Evolutionary conservation across 1,284 basidiomycete species (phyloP), one percentile per base, ranked within the genome.

Genomic region (Leccinum fallax): DNA sequence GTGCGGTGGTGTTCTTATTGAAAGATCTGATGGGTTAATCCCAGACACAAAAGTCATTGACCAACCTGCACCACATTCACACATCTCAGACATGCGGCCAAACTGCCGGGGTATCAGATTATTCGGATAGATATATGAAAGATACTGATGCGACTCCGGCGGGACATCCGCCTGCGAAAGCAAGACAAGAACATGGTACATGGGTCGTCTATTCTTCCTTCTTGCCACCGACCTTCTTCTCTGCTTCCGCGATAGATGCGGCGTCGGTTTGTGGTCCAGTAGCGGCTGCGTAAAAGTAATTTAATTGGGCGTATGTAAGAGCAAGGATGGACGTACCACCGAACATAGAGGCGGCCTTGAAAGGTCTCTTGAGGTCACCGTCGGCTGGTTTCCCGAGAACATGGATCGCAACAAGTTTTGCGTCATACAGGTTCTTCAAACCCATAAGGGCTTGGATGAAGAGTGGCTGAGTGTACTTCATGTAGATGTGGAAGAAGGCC

Each of bases 381-480:
- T 89, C 89, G 2, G 95, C 88, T 32, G 85, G 79, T 74, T 89
- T 84, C 56, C 90, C 90, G 38, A 93, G 78, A 62, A 97, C 60
- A 79, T 95, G 87, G 63, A 97, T 88, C 54, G 87, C 82, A 66
- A 95, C 85, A 16, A 85, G 83, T 76, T 94, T 95, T 63, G 92
- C 88, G 71, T 97, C 95, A 75, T 91, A 93, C 52, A 95, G 77
- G 54, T 83, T 84, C 81, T 97, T 97, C 72, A 97, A 65, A 21
- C 91, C 93, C 93, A 96, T 95, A 68, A 97, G 83, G 34, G 85
- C 85, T 76, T 97, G 94, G 65, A 97, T 90, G 80, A 97, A 96
- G 65, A 96, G 84, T 10, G 94, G 95, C 72, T 95, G 94, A 11
- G 93, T 95, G 83, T 92, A 96, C 72, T 91, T 86, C 76, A 94